Base-by-base conservation (phyloP, 2,329 filamentous ascomycete genomes). In the Colletotrichum liriopes region DNA sequence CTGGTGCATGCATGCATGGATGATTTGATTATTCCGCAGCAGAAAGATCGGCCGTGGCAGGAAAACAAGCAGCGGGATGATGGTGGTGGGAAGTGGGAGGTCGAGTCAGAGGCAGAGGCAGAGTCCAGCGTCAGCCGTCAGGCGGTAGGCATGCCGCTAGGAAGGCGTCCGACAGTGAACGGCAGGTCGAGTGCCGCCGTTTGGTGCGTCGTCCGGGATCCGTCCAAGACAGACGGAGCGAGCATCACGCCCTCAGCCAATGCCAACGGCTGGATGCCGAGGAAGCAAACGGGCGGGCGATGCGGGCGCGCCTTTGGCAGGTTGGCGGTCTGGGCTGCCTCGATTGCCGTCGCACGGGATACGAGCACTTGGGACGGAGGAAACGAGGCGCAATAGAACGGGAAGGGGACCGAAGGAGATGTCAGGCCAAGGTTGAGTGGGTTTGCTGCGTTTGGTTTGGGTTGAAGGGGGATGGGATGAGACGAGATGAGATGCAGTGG, bases 21-120 rank as follows among this genome's bases (percentile, higher is more conserved):
- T 32, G 51, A 32, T 54, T 54, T 54, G 51, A 32, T 54, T 54
- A 32, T 54, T 54, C 35, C 26, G 16, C 26, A 54, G 51, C 35
- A 37, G 35, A 29, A 18, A 29, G 55, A 59, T 43, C 23, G 23
- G 55, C 37, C 35, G 37, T 58, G 12, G 47, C 47, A 49, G 47
- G 47, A 12, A 23, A 49, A 49, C 5, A 23, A 37, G 47, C 47
- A 18, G 47, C 45, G 9, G 5, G n/a, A 49, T 49, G 45, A 14
- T 49, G 45, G 16, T 11, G 45, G 45, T n/a, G 43, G 43, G n/a
- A 14, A 14, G n/a, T 23, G n/a, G 45, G 11, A n/a, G 5, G 43
- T 47, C 41, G 37, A 39, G 37, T 39, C 37, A 12, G 45, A 23
- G 45, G 12, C 29, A 32, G 29, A 37, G 11, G 6, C 35, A 37